phyloP scores from a whole-genome alignment of 768 basidiomycete genomes.

The Mycena galericulata region DNA sequence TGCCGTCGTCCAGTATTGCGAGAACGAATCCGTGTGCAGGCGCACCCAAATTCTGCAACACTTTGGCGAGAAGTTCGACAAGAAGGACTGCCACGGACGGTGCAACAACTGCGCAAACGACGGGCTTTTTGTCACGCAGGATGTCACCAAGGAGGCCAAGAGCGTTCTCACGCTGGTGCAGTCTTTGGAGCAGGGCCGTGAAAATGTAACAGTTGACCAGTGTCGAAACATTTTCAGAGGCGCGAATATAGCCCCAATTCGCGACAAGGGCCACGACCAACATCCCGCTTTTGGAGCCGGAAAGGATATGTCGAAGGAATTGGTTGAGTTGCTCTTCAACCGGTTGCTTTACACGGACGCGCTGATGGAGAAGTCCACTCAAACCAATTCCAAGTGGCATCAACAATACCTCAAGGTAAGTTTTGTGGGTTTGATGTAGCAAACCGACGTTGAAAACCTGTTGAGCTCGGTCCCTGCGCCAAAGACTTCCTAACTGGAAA shows the following conservation, averaged over 20 bases:
- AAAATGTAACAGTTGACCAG: slow-evolving; percentile 69
- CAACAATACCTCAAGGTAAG: slow-evolving; percentile 65
- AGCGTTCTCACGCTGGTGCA: slow-evolving; percentile 71
- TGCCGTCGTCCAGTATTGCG: slow-evolving; percentile 83
- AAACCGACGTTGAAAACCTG: slow-evolving; percentile 2
- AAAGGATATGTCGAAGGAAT: slow-evolving; percentile 58
- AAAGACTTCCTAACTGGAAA: slow-evolving; percentile 42
- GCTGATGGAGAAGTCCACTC: slow-evolving; percentile 59
- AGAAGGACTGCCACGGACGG: slow-evolving; percentile 68
- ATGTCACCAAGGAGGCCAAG: slow-evolving; percentile 72
- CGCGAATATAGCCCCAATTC: slow-evolving; percentile 59
- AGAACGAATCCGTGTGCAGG: slow-evolving; percentile 87
- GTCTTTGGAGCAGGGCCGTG: slow-evolving; percentile 53
- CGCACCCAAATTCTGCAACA: slow-evolving; percentile 89
- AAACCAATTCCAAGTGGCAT: slow-evolving; percentile 58
- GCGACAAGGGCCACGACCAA: slow-evolving; percentile 59
- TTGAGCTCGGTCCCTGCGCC: slow-evolving; percentile 51
- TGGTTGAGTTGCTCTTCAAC: slow-evolving; percentile 75
- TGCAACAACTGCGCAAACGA: slow-evolving; percentile 88
- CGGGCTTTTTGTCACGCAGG: slow-evolving; percentile 56
- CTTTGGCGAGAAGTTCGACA: slow-evolving; percentile 86
- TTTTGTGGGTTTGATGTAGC: background rate
- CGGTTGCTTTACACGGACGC: slow-evolving; percentile 64
- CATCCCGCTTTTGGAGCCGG: slow-evolving; percentile 68
- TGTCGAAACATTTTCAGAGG: slow-evolving; percentile 78